Percentiles rank a stretch among this genome's conserved stretches.
These are phyloP conservation scores for Hortiboletus flavorubellus DNA, from an alignment of 768 basidiomycete species.

Conservation along the genomic window DNA sequence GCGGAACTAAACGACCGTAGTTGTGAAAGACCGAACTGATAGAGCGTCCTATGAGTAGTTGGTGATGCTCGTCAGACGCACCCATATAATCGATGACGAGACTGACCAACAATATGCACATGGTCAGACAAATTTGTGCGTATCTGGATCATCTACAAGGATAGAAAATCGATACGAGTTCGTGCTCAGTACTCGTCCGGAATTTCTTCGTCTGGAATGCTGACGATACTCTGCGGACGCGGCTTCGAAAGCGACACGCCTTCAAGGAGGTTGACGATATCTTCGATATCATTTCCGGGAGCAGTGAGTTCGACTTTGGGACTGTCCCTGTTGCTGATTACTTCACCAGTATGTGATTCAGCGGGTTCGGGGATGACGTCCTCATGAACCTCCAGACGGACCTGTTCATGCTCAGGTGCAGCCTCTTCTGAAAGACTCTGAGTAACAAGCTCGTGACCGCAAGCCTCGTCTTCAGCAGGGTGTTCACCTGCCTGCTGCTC, in stretches of 20 bases:
- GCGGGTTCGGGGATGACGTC: constrained; percentile 4
- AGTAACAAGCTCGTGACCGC: constrained; percentile 2
- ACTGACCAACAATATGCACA: constrained; percentile 23
- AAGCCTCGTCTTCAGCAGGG: constrained; percentile 7
- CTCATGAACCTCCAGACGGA: constrained; percentile 7
- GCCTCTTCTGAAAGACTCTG: constrained; percentile 5
- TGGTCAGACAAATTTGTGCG: constrained; percentile 21
- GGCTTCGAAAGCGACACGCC: constrained; percentile 33
- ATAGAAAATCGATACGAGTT: not conserved
- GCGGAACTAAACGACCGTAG: constrained; percentile 34
- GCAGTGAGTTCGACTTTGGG: not conserved
- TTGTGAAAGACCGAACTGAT: constrained; percentile 24
- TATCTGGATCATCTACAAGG: constrained; percentile 23
- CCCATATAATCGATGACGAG: not conserved
- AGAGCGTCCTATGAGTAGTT: constrained; percentile 3
- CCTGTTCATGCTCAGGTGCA: constrained; percentile 6
- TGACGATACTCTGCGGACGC: constrained; percentile 41
- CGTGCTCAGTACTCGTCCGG: constrained; percentile 46
- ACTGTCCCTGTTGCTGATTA: constrained; percentile 10
- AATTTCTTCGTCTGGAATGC: constrained; percentile 58
- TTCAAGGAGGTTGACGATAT: constrained; percentile 67
- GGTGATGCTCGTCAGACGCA: not conserved
- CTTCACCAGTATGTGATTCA: constrained; percentile 10
- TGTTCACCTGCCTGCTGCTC: constrained; percentile 10
- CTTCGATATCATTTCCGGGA: constrained; percentile 49